Evolutionary conservation across 129 eudicot genomes (phyloP), one percentile per base, ranked within the genome.

Genomic region (Deinandra increscens): DNA sequence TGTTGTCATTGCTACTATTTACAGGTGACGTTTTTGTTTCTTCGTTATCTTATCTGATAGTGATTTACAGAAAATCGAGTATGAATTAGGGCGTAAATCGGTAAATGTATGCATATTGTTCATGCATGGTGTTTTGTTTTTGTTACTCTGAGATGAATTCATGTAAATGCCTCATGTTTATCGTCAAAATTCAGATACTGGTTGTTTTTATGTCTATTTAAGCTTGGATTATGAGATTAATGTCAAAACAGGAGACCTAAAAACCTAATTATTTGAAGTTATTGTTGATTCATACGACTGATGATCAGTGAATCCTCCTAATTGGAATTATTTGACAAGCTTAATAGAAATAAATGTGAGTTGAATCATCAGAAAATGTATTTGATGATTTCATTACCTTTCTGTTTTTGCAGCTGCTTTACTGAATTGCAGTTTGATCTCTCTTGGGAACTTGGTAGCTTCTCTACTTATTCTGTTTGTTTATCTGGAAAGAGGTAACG

Each of bases 351-450:
- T 33, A 13, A 48, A 46, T 34, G 38, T 45, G 42, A 29, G 41
- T 62, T 42, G 19, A 61, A 31, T 54, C 34, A 45, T 46, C 7
- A 20, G 26, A 15, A 18, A 14, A 18, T 31, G 17, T 63, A 36
- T 48, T 51, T 62, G 59, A 59, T 55, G 66, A 70, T 53, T 43
- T 37, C 18, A n/a, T 73, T 34, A 61, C 33, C n/a, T 17, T 33
- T 68, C 31, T 68, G 63, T 60, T 48, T 34, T 64, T 83, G 87
- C 95, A 93, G 99, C 92, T 79, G 89, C 97, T 65, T 71, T 93
- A 54, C 80, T 87, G 68, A 81, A 87, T 77, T 89, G 93, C 97
- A 89, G 99, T 76, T 69, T 89, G 78, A 83, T 89, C 55, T 89
- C 97, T 69, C 81, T 93, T 43, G 84, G 91, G 75, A 80, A 87